These are phyloP conservation scores for Lasiosphaeria miniovina DNA, from an alignment of 495 filamentous ascomycete genomes.

Conservation along the genomic window DNA sequence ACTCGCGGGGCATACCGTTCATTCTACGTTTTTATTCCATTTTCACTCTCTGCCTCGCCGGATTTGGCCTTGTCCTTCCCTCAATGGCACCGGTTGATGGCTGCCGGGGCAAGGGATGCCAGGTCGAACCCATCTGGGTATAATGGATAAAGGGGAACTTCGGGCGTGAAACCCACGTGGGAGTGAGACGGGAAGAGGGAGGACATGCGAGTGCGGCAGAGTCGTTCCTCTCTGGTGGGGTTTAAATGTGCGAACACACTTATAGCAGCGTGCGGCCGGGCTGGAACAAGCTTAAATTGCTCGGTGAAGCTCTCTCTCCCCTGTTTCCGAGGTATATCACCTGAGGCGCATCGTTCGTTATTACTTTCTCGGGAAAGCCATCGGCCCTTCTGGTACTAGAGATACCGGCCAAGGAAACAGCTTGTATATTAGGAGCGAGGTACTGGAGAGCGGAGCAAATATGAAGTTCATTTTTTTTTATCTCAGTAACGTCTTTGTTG, in stretches of 20 bases:
- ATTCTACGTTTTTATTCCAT: no score
- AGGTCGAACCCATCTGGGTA: not conserved
- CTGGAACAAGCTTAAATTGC: not conserved
- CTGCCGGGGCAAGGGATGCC: conserved; percentile 2
- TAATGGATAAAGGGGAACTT: conserved; percentile 1
- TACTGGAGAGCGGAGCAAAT: no score
- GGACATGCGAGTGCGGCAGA: not conserved
- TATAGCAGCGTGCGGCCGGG: not conserved
- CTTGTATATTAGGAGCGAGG: no score
- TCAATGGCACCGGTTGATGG: not conserved
- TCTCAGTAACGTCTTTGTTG: no score
- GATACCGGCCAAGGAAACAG: no score
- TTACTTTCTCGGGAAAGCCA: no score
- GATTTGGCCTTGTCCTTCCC: not conserved
- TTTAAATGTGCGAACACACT: not conserved
- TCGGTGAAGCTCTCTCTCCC: not conserved
- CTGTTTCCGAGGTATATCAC: not conserved
- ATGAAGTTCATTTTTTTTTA: no score
- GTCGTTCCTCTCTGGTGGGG: not conserved
- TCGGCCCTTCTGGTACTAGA: no score
- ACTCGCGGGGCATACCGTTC: no score
- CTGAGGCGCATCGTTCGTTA: no score
- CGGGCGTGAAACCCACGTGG: not conserved
- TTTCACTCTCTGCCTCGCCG: not conserved
- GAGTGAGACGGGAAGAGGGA: not conserved